phyloP scores from a whole-genome alignment of 2,329 filamentous ascomycete genomes.

The Periglandula ipomoeae region DNA sequence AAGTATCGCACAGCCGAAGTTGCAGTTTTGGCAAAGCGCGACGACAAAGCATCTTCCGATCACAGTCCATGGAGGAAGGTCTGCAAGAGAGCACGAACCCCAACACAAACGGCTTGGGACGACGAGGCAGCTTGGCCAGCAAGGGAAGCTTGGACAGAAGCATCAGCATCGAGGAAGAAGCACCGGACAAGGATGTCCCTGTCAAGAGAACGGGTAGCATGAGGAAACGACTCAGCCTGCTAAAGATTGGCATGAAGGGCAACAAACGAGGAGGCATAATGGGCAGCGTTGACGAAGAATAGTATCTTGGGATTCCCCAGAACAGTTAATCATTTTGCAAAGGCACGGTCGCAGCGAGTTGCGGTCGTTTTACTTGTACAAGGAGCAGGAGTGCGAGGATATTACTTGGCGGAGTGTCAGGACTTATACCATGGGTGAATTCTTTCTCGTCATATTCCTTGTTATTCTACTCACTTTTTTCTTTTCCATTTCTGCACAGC shows the following conservation, averaged over 20 bases:
- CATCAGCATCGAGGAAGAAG: constrained; percentile 14
- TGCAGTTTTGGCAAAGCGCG: constrained; percentile 22
- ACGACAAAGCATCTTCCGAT: constrained; percentile 37
- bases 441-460: background rate
- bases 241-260: constrained; percentile 64
- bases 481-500: background rate
- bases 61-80: constrained; percentile 23
- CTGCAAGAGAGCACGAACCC: constrained; percentile 9
- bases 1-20: constrained; percentile 19
- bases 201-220: constrained; percentile 51
- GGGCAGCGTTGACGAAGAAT: constrained; percentile 49
- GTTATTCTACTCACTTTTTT: background rate
- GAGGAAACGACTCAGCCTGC: constrained; percentile 67
- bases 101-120: constrained; percentile 7
- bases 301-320: constrained; percentile 17
- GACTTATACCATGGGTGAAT: background rate
- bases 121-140: constrained; percentile 15
- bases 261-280: constrained; percentile 45
- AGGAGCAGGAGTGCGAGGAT: background rate
- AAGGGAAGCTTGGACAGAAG: constrained; percentile 21
- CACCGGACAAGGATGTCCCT: constrained; percentile 22
- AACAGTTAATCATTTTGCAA: constrained; percentile 1
- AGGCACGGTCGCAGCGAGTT: background rate
- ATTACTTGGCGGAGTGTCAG: background rate
- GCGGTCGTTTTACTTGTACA: background rate